Percentiles rank a stretch among this genome's conserved stretches.
These are phyloP conservation scores for Apiotrichum laibachii DNA, from an alignment of 1,284 basidiomycete species.

Conservation along the genomic window DNA sequence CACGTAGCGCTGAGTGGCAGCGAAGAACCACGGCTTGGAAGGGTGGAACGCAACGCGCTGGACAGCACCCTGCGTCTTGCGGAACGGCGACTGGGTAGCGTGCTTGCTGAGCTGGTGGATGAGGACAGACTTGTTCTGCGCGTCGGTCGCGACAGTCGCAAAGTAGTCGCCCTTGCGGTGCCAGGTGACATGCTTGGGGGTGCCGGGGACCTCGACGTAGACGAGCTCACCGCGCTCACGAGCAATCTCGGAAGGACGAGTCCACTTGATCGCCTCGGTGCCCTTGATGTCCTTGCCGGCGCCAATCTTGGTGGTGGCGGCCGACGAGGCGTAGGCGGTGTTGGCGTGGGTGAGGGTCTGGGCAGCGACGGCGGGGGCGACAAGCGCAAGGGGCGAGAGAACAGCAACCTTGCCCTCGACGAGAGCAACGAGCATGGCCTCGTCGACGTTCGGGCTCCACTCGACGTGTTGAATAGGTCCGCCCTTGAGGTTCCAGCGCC, in stretches of 20 bases:
- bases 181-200: conserved; percentile 84
- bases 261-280: conserved; percentile 55
- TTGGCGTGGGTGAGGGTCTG: conserved; percentile 59
- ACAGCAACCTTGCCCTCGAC: conserved; percentile 67
- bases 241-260: conserved; percentile 53
- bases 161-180: conserved; percentile 95
- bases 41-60: conserved; percentile 96
- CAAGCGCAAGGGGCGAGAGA: conserved; percentile 71
- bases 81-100: conserved; percentile 96
- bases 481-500: conserved; percentile 77
- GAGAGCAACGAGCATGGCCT: conserved; percentile 49
- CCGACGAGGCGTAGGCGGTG: conserved; percentile 47
- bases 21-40: conserved; percentile 90
- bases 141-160: conserved; percentile 67
- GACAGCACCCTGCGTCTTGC: conserved; percentile 83
- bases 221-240: conserved; percentile 56
- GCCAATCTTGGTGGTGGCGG: conserved; percentile 48
- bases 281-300: conserved; percentile 40
- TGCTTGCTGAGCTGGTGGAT: conserved; percentile 93
- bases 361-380: conserved; percentile 63
- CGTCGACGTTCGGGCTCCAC: conserved; percentile 89
- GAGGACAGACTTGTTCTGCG: conserved; percentile 47
- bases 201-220: conserved; percentile 62
- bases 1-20: conserved; percentile 97
- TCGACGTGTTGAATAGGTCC: conserved; percentile 78